Evolutionary conservation across 176 grass and related monocot species (phyloP).

Genomic region (Cenchrus purpureus): DNA sequence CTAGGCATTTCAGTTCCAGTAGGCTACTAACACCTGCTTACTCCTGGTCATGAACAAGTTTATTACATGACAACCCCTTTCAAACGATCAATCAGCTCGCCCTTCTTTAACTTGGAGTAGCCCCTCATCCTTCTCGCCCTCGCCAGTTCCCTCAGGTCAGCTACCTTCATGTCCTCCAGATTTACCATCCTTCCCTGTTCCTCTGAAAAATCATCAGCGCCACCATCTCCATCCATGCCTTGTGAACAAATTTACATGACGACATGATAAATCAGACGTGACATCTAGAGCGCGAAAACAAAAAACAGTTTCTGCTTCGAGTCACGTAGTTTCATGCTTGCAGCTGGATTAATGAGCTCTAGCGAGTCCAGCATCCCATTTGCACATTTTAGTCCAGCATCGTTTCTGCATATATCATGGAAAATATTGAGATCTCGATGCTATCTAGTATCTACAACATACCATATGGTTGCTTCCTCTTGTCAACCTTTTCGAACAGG

Average conservation of each 20-base stretch:
- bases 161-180: conserved; percentile 63
- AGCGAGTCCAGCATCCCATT: neutral
- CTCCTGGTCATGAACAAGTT: conserved; percentile 16
- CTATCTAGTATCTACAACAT: neutral
- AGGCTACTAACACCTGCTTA: neutral
- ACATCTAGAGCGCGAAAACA: neutral
- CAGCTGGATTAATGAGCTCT: neutral
- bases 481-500: conserved; percentile 36
- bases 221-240: neutral
- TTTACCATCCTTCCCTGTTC: conserved; percentile 11
- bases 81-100: conserved; percentile 61
- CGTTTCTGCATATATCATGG: neutral
- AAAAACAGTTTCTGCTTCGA: neutral
- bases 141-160: conserved; percentile 67
- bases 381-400: neutral
- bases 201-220: conserved; percentile 6
- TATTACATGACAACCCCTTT: conserved; percentile 28
- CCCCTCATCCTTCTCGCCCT: conserved; percentile 61
- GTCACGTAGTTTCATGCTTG: neutral
- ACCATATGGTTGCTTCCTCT: conserved; percentile 41
- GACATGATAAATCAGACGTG: neutral
- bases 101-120: conserved; percentile 76
- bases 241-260: neutral
- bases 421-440: neutral
- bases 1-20: neutral